A percentile compares a stretch with the other conserved stretches of the same genome.
phyloP scores from a whole-genome alignment of 1,284 basidiomycete genomes.

The Marasmius sp. region DNA sequence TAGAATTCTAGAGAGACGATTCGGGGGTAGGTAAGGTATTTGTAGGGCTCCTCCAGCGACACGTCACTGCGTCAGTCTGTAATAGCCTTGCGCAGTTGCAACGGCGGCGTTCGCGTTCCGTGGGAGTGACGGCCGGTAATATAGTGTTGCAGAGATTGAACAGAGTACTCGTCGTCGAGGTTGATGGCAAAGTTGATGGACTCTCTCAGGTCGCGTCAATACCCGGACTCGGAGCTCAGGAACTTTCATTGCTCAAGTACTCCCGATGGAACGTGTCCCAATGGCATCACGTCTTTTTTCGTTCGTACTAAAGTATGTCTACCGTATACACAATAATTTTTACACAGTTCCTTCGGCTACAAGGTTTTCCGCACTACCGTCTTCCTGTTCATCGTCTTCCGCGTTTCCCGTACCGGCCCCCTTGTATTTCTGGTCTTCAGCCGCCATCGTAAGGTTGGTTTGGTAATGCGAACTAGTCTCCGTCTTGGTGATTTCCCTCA shows the following conservation, averaged over 20 bases:
- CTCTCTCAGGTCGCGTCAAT: no score
- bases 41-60: not conserved
- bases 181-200: no score
- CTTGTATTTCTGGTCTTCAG: constrained; percentile 82
- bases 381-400: constrained; percentile 25
- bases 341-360: constrained; percentile 11
- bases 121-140: not conserved
- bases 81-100: not conserved
- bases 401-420: constrained; percentile 33
- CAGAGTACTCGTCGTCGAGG: no score
- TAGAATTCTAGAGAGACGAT: no score
- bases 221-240: no score
- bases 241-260: no score
- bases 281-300: no score
- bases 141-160: not conserved
- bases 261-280: no score
- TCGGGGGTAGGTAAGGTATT: not conserved
- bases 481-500: constrained; percentile 90
- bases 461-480: constrained; percentile 91
- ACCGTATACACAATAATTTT: not conserved
- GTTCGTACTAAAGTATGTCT: not conserved
- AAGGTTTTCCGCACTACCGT: constrained; percentile 18
- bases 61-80: not conserved
- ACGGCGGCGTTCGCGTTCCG: not conserved
- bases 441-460: constrained; percentile 72